Conservation (phyloP, 495 filamentous ascomycete species). For the Lophium mytilinum region DNA sequence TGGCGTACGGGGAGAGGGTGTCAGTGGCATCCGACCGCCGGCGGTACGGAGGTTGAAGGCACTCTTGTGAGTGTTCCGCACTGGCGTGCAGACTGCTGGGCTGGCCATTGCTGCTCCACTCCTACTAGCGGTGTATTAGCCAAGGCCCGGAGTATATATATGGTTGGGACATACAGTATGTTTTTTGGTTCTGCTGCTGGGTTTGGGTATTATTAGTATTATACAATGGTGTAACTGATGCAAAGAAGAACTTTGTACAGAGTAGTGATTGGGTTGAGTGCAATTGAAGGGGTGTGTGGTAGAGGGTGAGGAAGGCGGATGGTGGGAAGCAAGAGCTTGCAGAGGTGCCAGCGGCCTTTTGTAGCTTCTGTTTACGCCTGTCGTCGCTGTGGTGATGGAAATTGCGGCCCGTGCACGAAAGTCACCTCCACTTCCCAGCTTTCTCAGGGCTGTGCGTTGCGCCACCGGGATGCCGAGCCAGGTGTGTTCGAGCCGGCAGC, state of each 20-base stretch:
- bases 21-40: conserved; percentile 72
- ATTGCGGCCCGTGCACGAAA: no score
- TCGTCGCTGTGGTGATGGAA: not conserved
- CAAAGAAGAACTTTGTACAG: conserved; percentile 7
- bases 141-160: not conserved
- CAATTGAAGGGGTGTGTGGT: conserved; percentile 28
- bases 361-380: no score
- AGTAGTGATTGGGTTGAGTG: conserved; percentile 33
- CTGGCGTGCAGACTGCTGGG: conserved; percentile 76
- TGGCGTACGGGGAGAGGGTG: conserved; percentile 75
- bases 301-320: conserved; percentile 18
- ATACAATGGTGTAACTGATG: conserved; percentile 25
- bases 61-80: conserved; percentile 78
- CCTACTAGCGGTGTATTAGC: conserved; percentile 10
- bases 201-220: conserved; percentile 21
- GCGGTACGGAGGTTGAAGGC: conserved; percentile 89
- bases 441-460: no score
- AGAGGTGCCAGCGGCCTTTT: conserved; percentile 3
- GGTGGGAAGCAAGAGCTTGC: conserved; percentile 22
- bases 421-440: no score
- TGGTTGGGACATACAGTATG: conserved; percentile 14
- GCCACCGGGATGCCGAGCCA: no score
- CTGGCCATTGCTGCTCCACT: conserved; percentile 61
- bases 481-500: no score
- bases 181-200: conserved; percentile 14